Conservation (phyloP, 2,329 filamentous ascomycete species). For the Fusarium poae region DNA sequence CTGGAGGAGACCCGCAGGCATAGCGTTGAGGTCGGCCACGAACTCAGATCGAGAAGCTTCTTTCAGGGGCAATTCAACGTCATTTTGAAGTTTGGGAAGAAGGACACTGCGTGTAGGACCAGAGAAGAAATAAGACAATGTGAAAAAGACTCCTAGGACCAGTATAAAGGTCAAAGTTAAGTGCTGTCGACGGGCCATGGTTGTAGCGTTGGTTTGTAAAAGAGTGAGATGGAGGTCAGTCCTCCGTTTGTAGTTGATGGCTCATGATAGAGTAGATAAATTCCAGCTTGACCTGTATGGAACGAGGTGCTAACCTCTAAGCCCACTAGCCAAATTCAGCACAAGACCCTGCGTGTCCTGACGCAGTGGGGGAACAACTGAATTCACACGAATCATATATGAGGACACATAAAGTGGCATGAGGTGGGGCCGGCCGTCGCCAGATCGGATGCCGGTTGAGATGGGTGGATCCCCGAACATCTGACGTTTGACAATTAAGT, state of each 20-base stretch:
- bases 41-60: slow-evolving; percentile 50
- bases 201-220: slow-evolving; percentile 23
- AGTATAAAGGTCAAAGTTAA: slow-evolving; percentile 67
- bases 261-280: slow-evolving; percentile 43
- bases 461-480: slow-evolving; percentile 28
- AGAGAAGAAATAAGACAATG: slow-evolving; percentile 71
- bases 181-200: slow-evolving; percentile 67
- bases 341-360: slow-evolving; percentile 33
- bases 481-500: slow-evolving; percentile 8
- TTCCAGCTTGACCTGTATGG: slow-evolving; percentile 37
- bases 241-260: slow-evolving; percentile 41
- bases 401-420: slow-evolving; percentile 33
- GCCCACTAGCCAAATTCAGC: slow-evolving; percentile 34
- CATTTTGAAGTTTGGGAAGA: slow-evolving; percentile 40
- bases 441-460: slow-evolving; percentile 28
- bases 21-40: slow-evolving; percentile 56
- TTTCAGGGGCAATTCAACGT: slow-evolving; percentile 45
- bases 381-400: slow-evolving; percentile 25
- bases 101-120: slow-evolving; percentile 51
- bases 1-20: slow-evolving; percentile 66
- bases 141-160: slow-evolving; percentile 67
- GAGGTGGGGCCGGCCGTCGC: slow-evolving; percentile 44
- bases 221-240: slow-evolving; percentile 42
- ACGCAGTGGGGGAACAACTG: slow-evolving; percentile 15
- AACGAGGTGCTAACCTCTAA: slow-evolving; percentile 35